A percentile compares a stretch with the other conserved stretches of the same genome.
Evolutionary conservation across 768 basidiomycete genomes (phyloP).

Genomic region (Lyophyllum semitale): DNA sequence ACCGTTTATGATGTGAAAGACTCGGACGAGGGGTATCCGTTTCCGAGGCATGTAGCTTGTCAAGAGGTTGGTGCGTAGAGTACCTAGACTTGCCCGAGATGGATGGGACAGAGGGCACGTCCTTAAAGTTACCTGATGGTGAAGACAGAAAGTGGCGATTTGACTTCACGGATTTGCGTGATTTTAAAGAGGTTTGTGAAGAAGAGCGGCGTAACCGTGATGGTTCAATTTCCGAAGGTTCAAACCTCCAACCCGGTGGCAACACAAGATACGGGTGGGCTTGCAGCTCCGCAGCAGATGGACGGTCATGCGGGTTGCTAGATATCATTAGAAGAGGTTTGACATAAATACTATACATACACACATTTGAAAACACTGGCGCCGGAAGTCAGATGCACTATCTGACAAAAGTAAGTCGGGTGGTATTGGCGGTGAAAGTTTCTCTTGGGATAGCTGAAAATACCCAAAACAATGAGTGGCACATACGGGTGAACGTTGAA

Average conservation of each 20-base stretch:
- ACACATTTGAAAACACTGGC: slow-evolving; percentile 76
- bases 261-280: slow-evolving; percentile 64
- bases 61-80: slow-evolving; percentile 1
- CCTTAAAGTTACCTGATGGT: neutral
- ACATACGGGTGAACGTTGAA: neutral
- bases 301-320: slow-evolving; percentile 72
- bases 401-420: slow-evolving; percentile 60
- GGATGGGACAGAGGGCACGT: neutral
- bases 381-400: slow-evolving; percentile 70
- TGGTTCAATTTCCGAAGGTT: slow-evolving; percentile 9
- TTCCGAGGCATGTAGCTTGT: neutral
- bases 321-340: neutral
- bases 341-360: slow-evolving; percentile 15
- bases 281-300: slow-evolving; percentile 64
- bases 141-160: slow-evolving; percentile 2
- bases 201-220: slow-evolving; percentile 2
- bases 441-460: slow-evolving; percentile 63
- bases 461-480: neutral
- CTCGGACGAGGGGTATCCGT: neutral
- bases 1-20: neutral
- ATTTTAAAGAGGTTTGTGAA: slow-evolving; percentile 12
- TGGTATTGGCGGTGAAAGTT: slow-evolving; percentile 77
- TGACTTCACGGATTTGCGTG: slow-evolving; percentile 4
- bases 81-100: neutral
- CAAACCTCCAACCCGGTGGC: slow-evolving; percentile 52